Conservation (phyloP, 2,329 filamentous ascomycete genomes). For the Neonectria magnoliae region DNA sequence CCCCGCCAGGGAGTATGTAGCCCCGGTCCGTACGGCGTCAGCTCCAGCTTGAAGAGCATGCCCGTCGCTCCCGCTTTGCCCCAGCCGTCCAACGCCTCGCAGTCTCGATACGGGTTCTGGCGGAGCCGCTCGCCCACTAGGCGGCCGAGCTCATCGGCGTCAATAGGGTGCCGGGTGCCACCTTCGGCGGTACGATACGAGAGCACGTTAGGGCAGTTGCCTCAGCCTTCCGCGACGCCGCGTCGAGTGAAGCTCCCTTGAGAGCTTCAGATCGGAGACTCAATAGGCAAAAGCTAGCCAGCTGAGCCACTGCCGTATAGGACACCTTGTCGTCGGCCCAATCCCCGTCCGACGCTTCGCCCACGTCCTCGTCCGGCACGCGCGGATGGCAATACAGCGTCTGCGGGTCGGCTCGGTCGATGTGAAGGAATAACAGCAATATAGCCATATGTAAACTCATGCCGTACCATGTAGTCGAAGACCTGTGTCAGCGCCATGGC, state of each 20-base stretch:
- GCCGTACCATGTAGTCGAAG: constrained; percentile 35
- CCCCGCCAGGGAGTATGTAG: too few relatives aligned
- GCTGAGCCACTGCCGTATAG: constrained; percentile 8
- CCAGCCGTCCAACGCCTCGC: too few relatives aligned
- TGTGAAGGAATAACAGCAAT: constrained; percentile 39
- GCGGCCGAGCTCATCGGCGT: too few relatives aligned
- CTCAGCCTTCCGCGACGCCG: constrained; percentile 15
- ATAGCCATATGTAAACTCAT: constrained; percentile 39
- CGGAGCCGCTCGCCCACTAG: too few relatives aligned
- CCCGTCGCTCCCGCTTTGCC: too few relatives aligned
- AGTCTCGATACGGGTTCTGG: too few relatives aligned
- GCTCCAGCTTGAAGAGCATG: too few relatives aligned
- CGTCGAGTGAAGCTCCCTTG: constrained; percentile 24
- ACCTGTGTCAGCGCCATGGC: constrained; percentile 35
- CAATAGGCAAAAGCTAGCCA: constrained; percentile 32
- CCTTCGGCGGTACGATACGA: too few relatives aligned
- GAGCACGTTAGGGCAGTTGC: too few relatives aligned
- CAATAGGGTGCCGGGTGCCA: too few relatives aligned
- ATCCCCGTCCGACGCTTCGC: constrained; percentile 8
- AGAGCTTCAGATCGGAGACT: constrained; percentile 31
- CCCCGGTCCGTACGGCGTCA: too few relatives aligned
- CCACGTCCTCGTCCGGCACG: constrained; percentile 24
- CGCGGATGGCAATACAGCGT: constrained; percentile 33
- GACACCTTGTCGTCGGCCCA: constrained; percentile 11
- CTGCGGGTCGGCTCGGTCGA: constrained; percentile 26